Base-by-base conservation (phyloP, 306 rosid species). In the Quercus ilex region DNA sequence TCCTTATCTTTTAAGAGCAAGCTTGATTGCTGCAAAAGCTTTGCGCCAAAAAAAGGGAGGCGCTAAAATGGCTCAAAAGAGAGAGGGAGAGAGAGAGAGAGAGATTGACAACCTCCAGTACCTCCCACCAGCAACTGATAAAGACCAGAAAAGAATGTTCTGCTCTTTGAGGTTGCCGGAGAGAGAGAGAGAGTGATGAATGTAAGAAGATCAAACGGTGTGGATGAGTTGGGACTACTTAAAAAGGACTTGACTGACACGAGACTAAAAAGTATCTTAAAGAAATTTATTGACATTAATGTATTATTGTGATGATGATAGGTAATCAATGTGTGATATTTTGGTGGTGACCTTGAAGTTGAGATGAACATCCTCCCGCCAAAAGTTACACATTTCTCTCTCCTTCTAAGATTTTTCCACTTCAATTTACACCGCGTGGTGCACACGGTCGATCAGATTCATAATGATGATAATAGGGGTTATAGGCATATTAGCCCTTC, bases 21-120 rank as follows among this genome's bases (percentile, higher is more conserved):
- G 96, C 94, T 89, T 85, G 96, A 92, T 94, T 94, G 87, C 87
- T 87, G 92, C 84, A 79, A 94, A 94, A 92, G 97, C 90, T 80
- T 88, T 55, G 80, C 74, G 58, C 79, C 83, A 79, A 79, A 76
- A 88, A 83, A 91, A 85, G 80, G 83, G 84, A 69, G 93, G 97
- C 91, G 94, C 88, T 92, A 78, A 87, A 86, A 81, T 81, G 86
- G 91, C 88, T 87, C 82, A 21, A 77, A 78, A 35, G 64, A 55
- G 35, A 56, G 69, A 83, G 74, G 78, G 69, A 31, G 59, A 58
- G 33, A 55, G 69, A 83, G 81, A 82, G 87, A 83, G 84, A 87
- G 80, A 81, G 71, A 26, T 49, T 87, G 89, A 80, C 85, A 84
- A 72, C 77, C 69, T 83, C 82, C 85, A 64, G 76, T 74, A 82